Base-by-base conservation (phyloP, 495 filamentous ascomycete species). In the Annulohypoxylon stygium region DNA sequence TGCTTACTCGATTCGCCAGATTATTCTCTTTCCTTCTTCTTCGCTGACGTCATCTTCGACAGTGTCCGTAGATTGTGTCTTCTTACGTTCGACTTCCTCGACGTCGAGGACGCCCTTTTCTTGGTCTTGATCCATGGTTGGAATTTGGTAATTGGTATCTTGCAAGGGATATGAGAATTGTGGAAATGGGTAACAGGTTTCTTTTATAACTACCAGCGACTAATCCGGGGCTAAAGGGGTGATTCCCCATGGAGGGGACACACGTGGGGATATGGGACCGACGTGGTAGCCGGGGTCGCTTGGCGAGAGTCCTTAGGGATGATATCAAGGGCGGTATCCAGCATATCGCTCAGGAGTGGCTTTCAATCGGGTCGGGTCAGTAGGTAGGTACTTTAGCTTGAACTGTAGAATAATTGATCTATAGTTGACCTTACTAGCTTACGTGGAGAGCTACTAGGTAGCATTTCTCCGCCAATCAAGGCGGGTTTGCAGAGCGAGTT, bases 1-100 rank as follows among this genome's bases (percentile, higher is more conserved):
- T 30, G 30, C 30, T 30, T 30, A 30, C 30, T 91, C 90, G 71
- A 91, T 79, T 2, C 84, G 83, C 34, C 86, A 83, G 48, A 91
- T 84, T 57, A 92, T 79, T 45, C 61, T 75, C 66, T 75, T 80
- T 5, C 60, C 73, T 37, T 79, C 75, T 18, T 70, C 1, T 58
- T 78, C 76, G 25, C 51, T 58, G 18, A 60, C 30, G 9, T 67
- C 70, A 14, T 76, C 71, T 14, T 69, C 69, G 26, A 67, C 26
- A 16, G 58, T 48, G 30, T 75, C 50, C 7, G 67, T 54, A 36
- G 66, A 53, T 4, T 48, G 26, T 6, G 39, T 36, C 58, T 71
- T 77, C 20, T 68, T 65, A 33, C 54, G 64, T 34, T 80, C 76
- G 68, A 77, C 37, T 36, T 78, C 75, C 11, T 62, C 69, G 55